Percentiles rank a stretch among this genome's conserved stretches.
phyloP scores from a whole-genome alignment of 805 yeast species.

The Lipomyces orientalis region DNA sequence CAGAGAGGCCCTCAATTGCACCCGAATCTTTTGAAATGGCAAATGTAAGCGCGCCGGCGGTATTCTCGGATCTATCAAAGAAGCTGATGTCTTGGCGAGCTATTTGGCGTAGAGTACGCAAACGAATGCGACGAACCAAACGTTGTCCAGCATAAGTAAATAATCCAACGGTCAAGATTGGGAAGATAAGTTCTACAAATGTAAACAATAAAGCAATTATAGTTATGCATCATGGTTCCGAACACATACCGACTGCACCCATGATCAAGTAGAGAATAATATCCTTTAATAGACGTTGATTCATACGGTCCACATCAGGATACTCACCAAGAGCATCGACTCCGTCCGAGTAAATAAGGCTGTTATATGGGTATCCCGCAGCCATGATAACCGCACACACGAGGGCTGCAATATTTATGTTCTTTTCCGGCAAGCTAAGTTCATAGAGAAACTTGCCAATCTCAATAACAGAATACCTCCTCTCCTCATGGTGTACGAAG shows the following conservation, averaged over 20 bases:
- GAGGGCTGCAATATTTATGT: slow-evolving; percentile 24
- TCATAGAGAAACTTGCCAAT: slow-evolving; percentile 18
- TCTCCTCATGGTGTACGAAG: neutral
- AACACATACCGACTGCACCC: slow-evolving; percentile 28
- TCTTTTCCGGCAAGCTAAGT: slow-evolving; percentile 20
- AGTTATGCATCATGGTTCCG: slow-evolving; percentile 30
- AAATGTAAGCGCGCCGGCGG: slow-evolving; percentile 42
- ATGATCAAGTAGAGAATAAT: slow-evolving; percentile 48
- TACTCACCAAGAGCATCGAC: slow-evolving; percentile 45
- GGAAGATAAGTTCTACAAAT: slow-evolving; percentile 40
- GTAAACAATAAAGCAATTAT: neutral
- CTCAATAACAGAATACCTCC: slow-evolving; percentile 15
- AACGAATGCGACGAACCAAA: slow-evolving; percentile 42
- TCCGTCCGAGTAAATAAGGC: slow-evolving; percentile 49
- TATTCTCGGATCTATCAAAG: slow-evolving; percentile 40
- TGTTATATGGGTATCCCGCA: slow-evolving; percentile 40
- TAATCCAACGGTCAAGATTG: slow-evolving; percentile 35
- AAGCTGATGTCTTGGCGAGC: slow-evolving; percentile 42
- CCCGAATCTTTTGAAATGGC: slow-evolving; percentile 43
- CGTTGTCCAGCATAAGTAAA: slow-evolving; percentile 38
- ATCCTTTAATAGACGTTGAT: slow-evolving; percentile 48
- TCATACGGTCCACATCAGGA: slow-evolving; percentile 39
- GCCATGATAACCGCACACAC: slow-evolving; percentile 29
- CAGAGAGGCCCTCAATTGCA: slow-evolving; percentile 43
- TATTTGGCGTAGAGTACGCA: slow-evolving; percentile 39